A percentile compares a stretch with the other conserved stretches of the same genome.
These are phyloP conservation scores for Pleomassaria siparia DNA, from an alignment of 2,329 filamentous ascomycete genomes.

Conservation along the genomic window DNA sequence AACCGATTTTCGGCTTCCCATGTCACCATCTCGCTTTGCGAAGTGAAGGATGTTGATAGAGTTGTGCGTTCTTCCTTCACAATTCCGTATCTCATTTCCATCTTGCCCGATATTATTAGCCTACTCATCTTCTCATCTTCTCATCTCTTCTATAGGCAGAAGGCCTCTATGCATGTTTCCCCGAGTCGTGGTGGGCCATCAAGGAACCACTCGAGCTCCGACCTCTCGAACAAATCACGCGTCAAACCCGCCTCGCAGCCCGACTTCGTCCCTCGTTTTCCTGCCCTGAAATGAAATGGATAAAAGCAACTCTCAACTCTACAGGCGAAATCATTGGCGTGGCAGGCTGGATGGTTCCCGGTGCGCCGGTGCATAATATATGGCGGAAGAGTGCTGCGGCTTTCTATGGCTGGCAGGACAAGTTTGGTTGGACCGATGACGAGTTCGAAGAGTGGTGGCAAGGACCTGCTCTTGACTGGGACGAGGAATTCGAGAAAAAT, in stretches of 20 bases:
- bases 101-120: too few relatives aligned
- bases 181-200: conserved; percentile 19
- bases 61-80: conserved; percentile 4
- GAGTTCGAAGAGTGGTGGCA: conserved; percentile 30
- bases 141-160: conserved; percentile 20
- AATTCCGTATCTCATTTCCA: neutral
- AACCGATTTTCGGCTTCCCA: conserved; percentile 21
- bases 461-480: conserved; percentile 23
- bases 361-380: conserved; percentile 19
- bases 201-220: conserved; percentile 25
- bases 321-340: conserved; percentile 24
- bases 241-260: conserved; percentile 21
- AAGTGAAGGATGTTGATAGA: neutral
- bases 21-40: conserved; percentile 1
- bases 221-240: conserved; percentile 11
- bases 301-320: conserved; percentile 29
- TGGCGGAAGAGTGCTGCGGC: conserved; percentile 21
- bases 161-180: conserved; percentile 30
- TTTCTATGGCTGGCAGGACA: conserved; percentile 23
- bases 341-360: conserved; percentile 31
- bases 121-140: neutral
- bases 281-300: conserved; percentile 18
- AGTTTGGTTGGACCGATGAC: conserved; percentile 23
- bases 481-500: conserved; percentile 13
- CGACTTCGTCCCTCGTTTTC: conserved; percentile 22